Conservation (phyloP, 164 flowering plant genomes). For the Dillenia suffruticosa region DNA sequence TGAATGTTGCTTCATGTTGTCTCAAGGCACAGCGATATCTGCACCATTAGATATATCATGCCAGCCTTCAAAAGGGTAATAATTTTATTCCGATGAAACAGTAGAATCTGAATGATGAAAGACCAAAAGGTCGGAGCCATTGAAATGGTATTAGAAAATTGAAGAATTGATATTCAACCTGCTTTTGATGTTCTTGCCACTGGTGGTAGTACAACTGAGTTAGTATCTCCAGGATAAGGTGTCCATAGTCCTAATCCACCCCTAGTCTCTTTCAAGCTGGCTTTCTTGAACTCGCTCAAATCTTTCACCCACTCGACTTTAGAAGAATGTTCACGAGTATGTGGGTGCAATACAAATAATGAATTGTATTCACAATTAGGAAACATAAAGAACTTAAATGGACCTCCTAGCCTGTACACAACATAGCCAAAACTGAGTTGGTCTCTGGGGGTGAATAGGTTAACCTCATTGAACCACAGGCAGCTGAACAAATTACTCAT, state of each 20-base stretch:
- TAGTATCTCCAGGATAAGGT: conserved; percentile 83
- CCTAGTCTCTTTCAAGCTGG: conserved; percentile 66
- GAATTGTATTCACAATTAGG: conserved; percentile 95
- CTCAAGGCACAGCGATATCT: too few species aligned
- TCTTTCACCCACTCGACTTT: conserved; percentile 82
- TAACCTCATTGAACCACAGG: conserved; percentile 97
- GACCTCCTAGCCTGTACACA: conserved; percentile 63
- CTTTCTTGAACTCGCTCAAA: conserved; percentile 47
- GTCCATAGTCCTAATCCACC: conserved; percentile 97
- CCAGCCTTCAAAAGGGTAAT: too few species aligned
- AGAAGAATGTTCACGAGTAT: conserved; percentile 92
- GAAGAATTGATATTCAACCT: conserved; percentile 40
- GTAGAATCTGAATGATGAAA: too few species aligned
- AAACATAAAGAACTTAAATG: conserved; percentile 83
- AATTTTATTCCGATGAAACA: too few species aligned
- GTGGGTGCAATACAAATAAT: conserved; percentile 73
- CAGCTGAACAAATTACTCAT: conserved; percentile 84
- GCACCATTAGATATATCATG: too few species aligned
- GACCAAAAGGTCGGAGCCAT: too few species aligned
- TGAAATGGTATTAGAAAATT: too few species aligned
- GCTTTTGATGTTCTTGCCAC: conserved; percentile 83
- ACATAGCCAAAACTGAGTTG: conserved; percentile 97
- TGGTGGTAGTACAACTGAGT: conserved; percentile 57
- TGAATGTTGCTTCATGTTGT: too few species aligned
- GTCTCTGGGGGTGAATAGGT: conserved; percentile 94